Evolutionary conservation across 352 stramenopile species (phyloP), one percentile per base, ranked within the genome.

Genomic region (Phytophthora melonis): DNA sequence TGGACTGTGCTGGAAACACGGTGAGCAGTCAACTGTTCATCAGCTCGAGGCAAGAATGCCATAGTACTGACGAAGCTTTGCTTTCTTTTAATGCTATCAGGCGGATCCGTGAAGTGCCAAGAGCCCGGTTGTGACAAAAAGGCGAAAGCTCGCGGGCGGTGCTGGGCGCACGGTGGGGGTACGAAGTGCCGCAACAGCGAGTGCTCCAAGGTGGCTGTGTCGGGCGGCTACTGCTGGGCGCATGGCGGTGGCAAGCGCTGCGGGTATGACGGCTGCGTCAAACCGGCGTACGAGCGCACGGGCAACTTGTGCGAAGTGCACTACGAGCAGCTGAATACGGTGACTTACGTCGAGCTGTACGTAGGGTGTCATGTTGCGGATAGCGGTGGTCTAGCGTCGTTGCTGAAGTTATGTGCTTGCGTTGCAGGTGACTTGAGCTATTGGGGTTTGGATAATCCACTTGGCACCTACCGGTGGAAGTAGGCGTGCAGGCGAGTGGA

Each of bases 121-220:
- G 62, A 82, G 53, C 66, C 81, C 41, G 77, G 70, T 27, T 85
- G 77, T 78, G 68, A 43, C 25, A 84, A 87, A 75, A 81, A 83
- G 55, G 79, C 79, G 1, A 82, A 87, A 10, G 79, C 79, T 5
- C 62, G 75, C n/a, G 79, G 79, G 0, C 49, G 74, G 4, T 88
- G 81, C 56, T 89, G 81, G 81, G 74, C 81, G 0, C 81, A 89
- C 36, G 80, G 75, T 58, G 81, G 74, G 25, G 79, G 79, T 36
- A 85, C 78, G 25, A 82, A 77, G 62, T 86, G 81, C 70, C 54
- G n/a, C 3, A 63, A 55, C 25, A 19, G 9, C 5, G 39, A 54
- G 25, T 88, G 80, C 66, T 32, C 56, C 13, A 88, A 75, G 19
- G 68, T 84, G 19, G 78, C 80, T 5, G 78, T 87, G 11, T 84